phyloP scores from a whole-genome alignment of 164 flowering plant species.

The grape (Vitis vinifera) region ASM3070453v1 NC_081822.1:256001-256500 shows the following conservation, averaged over 20 bases:
- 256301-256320: conserved; percentile 50
- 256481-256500: conserved; percentile 38
- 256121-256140: neutral
- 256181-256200: conserved; percentile 77
- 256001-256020: too few species aligned
- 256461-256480: neutral
- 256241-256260: conserved; percentile 74
- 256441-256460: neutral
- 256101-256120: neutral
- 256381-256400: neutral
- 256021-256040: too few species aligned
- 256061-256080: neutral
- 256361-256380: conserved; percentile 42
- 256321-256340: conserved; percentile 44
- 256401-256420: too few species aligned
- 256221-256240: conserved; percentile 54
- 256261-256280: conserved; percentile 82
- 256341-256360: conserved; percentile 62
- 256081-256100: neutral
- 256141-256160: conserved; percentile 78
- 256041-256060: too few species aligned
- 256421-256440: too few species aligned
- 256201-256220: conserved; percentile 75
- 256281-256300: conserved; percentile 60
- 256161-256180: conserved; percentile 61